Conservation (phyloP, 2,329 filamentous ascomycete species). For the Domatiomyces globalis region DNA sequence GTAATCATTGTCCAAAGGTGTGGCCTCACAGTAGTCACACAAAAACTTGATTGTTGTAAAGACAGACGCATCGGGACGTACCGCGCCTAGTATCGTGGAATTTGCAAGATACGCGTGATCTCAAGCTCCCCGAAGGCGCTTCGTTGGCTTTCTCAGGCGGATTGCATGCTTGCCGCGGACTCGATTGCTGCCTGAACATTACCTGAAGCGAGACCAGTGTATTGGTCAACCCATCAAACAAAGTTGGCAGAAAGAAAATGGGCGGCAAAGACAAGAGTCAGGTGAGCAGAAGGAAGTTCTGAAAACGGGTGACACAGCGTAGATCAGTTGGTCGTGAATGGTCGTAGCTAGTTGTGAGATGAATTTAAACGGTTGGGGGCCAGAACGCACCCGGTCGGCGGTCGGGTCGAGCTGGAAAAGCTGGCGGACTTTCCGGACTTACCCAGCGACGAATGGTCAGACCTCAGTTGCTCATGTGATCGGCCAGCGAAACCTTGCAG, state of each 20-base stretch:
- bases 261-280: background rate
- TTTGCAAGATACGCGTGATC: constrained; percentile 9
- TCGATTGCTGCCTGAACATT: constrained; percentile 3
- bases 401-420: too few relatives aligned
- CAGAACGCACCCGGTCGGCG: too few relatives aligned
- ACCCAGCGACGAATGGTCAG: background rate
- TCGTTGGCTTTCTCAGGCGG: background rate
- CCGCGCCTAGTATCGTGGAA: constrained; percentile 14
- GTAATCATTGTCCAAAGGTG: constrained; percentile 1
- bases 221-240: background rate
- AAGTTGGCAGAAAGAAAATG: background rate
- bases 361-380: too few relatives aligned
- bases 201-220: background rate
- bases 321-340: too few relatives aligned
- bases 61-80: constrained; percentile 8
- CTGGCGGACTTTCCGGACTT: background rate
- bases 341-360: too few relatives aligned
- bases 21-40: too few relatives aligned
- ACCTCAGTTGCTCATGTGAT: too few relatives aligned
- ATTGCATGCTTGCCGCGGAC: constrained; percentile 3
- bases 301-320: too few relatives aligned
- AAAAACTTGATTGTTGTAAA: constrained; percentile 5
- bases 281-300: background rate
- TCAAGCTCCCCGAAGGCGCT: constrained; percentile 1
- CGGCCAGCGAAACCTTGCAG: too few relatives aligned